Evolutionary conservation across 2,329 filamentous ascomycete genomes (phyloP).

Genomic region (Cadophora sp.): DNA sequence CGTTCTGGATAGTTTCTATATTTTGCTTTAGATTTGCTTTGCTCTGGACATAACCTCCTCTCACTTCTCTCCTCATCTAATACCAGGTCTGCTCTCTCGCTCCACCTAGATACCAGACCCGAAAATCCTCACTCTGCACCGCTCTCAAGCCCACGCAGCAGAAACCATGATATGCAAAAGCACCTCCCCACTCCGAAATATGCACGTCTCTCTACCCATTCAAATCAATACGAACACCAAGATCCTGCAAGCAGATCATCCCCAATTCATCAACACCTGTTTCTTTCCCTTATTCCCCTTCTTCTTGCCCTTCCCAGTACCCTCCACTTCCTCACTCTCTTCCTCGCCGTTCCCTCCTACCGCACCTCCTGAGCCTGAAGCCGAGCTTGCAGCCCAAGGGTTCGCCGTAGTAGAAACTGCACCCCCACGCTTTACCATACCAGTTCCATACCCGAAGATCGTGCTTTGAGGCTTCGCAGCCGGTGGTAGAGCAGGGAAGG

Average conservation of each 20-base stretch:
- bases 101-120: neutral
- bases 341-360: slow-evolving; percentile 55
- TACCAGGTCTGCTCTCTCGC: neutral
- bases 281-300: slow-evolving; percentile 67
- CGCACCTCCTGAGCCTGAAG: slow-evolving; percentile 38
- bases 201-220: neutral
- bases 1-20: neutral
- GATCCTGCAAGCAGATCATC: slow-evolving; percentile 39
- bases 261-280: slow-evolving; percentile 67
- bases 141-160: neutral
- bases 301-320: slow-evolving; percentile 57
- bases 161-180: neutral
- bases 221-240: neutral
- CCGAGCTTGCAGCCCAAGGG: slow-evolving; percentile 38
- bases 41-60: neutral
- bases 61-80: neutral
- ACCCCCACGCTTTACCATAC: slow-evolving; percentile 59
- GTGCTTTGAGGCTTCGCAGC: slow-evolving; percentile 73
- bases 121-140: neutral
- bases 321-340: slow-evolving; percentile 43
- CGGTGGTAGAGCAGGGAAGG: slow-evolving; percentile 83
- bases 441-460: slow-evolving; percentile 66
- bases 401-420: slow-evolving; percentile 24
- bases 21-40: neutral
- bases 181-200: neutral